Conservation (phyloP, 2,329 filamentous ascomycete species). For the Neocucurbitaria cava region DNA sequence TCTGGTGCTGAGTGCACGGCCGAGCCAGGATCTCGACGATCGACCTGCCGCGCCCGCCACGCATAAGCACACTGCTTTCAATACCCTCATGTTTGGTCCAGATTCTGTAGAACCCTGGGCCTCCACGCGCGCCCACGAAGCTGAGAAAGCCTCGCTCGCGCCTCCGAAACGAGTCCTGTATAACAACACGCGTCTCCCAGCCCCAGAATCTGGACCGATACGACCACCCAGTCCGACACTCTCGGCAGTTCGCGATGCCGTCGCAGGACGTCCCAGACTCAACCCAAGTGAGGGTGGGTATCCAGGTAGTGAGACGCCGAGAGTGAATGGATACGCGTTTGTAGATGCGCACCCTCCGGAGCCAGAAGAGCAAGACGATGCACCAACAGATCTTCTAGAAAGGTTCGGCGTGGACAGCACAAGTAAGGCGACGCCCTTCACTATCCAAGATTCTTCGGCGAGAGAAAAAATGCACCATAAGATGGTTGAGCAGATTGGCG, state of each 20-base stretch:
- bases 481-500: conserved; percentile 60
- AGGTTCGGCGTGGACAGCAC: conserved; percentile 47
- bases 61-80: conserved; percentile 77
- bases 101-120: conserved; percentile 65
- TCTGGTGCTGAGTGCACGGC: conserved; percentile 61
- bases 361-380: conserved; percentile 52
- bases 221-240: conserved; percentile 80
- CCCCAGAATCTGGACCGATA: conserved; percentile 45
- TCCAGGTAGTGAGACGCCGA: conserved; percentile 78
- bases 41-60: conserved; percentile 76
- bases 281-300: conserved; percentile 68
- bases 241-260: conserved; percentile 81
- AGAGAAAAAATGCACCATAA: conserved; percentile 80
- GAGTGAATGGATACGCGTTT: conserved; percentile 92
- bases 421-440: conserved; percentile 63
- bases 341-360: conserved; percentile 92
- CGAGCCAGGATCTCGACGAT: conserved; percentile 67
- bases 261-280: conserved; percentile 72
- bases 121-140: conserved; percentile 69
- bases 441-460: conserved; percentile 74
- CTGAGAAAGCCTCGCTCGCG: conserved; percentile 74
- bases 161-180: conserved; percentile 80
- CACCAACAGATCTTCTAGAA: conserved; percentile 52
- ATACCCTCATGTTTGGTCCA: conserved; percentile 85
- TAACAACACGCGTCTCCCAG: conserved; percentile 80